phyloP scores from a whole-genome alignment of 768 basidiomycete genomes.

The Kwoniella pini region DNA sequence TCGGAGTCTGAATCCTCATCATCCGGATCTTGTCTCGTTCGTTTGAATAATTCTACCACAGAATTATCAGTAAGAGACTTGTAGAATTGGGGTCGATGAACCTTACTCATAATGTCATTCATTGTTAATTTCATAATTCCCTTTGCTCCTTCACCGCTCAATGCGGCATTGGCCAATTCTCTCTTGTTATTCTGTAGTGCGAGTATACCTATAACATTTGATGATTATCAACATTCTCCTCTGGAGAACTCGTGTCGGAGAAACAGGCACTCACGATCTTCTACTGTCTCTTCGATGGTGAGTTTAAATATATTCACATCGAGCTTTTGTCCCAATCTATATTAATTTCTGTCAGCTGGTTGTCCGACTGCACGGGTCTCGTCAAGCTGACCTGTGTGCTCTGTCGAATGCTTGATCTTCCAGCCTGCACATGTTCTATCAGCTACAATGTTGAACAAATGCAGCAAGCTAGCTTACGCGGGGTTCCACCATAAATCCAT shows the following conservation, averaged over 20 bases:
- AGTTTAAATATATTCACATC: constrained; percentile 72
- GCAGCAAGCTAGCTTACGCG: constrained; percentile 34
- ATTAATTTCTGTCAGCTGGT: background rate
- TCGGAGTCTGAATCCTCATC: constrained; percentile 17
- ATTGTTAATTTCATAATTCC: constrained; percentile 73
- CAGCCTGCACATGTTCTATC: constrained; percentile 55
- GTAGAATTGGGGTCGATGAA: too few species aligned
- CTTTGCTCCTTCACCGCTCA: constrained; percentile 86
- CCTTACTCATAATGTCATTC: constrained; percentile 74
- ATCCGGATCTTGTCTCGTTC: constrained; percentile 3
- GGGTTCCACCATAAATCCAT: constrained; percentile 82
- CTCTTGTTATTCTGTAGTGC: constrained; percentile 92
- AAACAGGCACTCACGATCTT: constrained; percentile 64
- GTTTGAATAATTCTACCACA: constrained; percentile 12
- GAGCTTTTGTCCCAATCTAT: constrained; percentile 73
- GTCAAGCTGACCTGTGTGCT: constrained; percentile 64
- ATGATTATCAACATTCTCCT: background rate
- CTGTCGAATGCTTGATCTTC: constrained; percentile 93
- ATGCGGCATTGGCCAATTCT: constrained; percentile 74
- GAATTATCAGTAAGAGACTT: background rate
- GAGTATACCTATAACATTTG: constrained; percentile 33
- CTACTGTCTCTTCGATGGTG: constrained; percentile 80
- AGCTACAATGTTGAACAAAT: background rate
- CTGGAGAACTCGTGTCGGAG: background rate
- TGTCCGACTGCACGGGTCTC: background rate